Percentiles rank a stretch among this genome's conserved stretches.
phyloP scores from a whole-genome alignment of 148 eudicot genomes.

The Agrostemma githago region DNA sequence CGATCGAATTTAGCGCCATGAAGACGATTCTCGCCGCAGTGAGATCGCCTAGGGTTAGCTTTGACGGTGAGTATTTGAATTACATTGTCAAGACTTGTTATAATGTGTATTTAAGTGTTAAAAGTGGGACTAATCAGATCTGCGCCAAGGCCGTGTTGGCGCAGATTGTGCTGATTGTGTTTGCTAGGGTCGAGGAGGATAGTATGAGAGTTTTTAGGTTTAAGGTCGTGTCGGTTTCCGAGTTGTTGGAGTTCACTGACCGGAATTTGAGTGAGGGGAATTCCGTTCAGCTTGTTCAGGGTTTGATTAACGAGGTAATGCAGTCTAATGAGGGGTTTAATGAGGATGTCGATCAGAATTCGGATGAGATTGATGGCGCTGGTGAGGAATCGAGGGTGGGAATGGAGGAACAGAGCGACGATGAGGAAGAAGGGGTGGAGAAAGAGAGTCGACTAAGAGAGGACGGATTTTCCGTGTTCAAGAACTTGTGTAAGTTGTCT shows the following conservation, averaged over 20 bases:
- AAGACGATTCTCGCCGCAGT: slow-evolving; percentile 65
- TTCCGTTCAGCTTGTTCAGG: slow-evolving; percentile 67
- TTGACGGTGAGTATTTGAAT: slow-evolving; percentile 64
- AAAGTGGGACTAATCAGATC: slow-evolving; percentile 78
- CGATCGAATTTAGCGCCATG: slow-evolving; percentile 53
- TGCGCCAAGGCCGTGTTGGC: slow-evolving; percentile 91
- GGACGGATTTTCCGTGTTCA: slow-evolving; percentile 75
- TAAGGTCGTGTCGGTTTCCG: slow-evolving; percentile 48
- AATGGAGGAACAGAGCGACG: slow-evolving; percentile 16
- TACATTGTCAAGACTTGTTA: slow-evolving; percentile 74
- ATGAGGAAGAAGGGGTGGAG: slow-evolving; percentile 7
- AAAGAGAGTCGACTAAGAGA: slow-evolving; percentile 51
- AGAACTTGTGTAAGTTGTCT: slow-evolving; percentile 83
- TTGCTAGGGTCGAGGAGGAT: slow-evolving; percentile 61
- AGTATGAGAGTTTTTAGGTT: slow-evolving; percentile 38
- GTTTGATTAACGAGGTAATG: slow-evolving; percentile 59
- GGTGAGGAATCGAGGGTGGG: not conserved
- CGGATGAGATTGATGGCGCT: not conserved
- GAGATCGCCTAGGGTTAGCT: slow-evolving; percentile 48
- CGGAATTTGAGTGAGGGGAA: slow-evolving; percentile 89
- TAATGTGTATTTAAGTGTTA: slow-evolving; percentile 70
- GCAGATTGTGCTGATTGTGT: slow-evolving; percentile 74
- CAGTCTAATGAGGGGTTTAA: slow-evolving; percentile 40
- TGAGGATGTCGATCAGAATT: slow-evolving; percentile 11
- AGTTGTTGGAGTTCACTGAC: slow-evolving; percentile 78